Evolutionary conservation across 2,329 filamentous ascomycete genomes (phyloP).

Genomic region (Monosporascus sp.): DNA sequence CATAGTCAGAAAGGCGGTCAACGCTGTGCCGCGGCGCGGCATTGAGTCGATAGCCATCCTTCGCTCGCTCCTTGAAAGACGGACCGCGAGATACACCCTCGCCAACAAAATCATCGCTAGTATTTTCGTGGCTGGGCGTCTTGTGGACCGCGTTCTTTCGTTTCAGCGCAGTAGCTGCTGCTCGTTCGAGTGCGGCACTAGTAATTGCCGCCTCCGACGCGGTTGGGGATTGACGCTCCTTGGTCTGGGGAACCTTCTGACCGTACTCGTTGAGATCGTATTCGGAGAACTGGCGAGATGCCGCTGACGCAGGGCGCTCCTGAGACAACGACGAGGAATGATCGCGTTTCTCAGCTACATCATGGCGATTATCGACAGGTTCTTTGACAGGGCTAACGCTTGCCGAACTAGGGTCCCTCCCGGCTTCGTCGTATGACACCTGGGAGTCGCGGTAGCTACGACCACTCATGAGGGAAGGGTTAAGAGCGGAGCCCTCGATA

Average conservation of each 20-base stretch:
- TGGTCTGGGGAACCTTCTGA: slow-evolving; percentile 44
- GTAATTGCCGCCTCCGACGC: slow-evolving; percentile 54
- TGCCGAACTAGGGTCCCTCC: slow-evolving; percentile 17
- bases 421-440: slow-evolving; percentile 23
- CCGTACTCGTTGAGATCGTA: slow-evolving; percentile 56
- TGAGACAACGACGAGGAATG: slow-evolving; percentile 32
- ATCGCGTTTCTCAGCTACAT: slow-evolving; percentile 33
- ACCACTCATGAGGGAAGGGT: slow-evolving; percentile 63
- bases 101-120: slow-evolving; percentile 36
- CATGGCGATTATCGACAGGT: slow-evolving; percentile 32
- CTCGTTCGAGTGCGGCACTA: slow-evolving; percentile 45
- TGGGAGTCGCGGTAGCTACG: slow-evolving; percentile 42
- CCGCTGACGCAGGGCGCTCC: slow-evolving; percentile 18
- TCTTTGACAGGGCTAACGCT: slow-evolving; percentile 38
- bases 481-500: slow-evolving; percentile 65
- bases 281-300: slow-evolving; percentile 45
- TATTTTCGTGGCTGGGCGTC: slow-evolving; percentile 26
- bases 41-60: slow-evolving; percentile 49
- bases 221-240: slow-evolving; percentile 47
- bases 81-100: slow-evolving; percentile 54
- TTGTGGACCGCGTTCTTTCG: slow-evolving; percentile 41
- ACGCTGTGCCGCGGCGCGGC: slow-evolving; percentile 55
- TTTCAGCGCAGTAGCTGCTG: slow-evolving; percentile 47
- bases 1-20: slow-evolving; percentile 49
- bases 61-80: slow-evolving; percentile 62